Base-by-base conservation (phyloP, 1,284 basidiomycete species). In the Ustilago curta region DNA sequence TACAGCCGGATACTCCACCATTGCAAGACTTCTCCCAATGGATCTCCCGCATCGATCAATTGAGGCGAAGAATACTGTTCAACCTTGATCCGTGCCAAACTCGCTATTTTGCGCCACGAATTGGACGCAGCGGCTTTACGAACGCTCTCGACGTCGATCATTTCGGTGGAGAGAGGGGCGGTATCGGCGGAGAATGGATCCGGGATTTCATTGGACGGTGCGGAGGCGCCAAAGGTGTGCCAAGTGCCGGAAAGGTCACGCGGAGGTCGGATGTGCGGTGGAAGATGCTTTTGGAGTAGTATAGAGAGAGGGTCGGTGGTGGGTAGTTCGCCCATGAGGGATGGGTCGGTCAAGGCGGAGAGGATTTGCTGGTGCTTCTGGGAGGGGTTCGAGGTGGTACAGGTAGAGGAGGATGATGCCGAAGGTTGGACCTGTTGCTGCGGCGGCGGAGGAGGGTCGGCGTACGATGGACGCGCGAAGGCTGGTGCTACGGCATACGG, bases 1-100 rank as follows among this genome's bases (percentile, higher is more conserved):
- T 78, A 72, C 27, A 78, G 48, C 8, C 77, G 54, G 0, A 76
- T 47, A 12, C 25, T 61, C 77, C 77, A 78, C 77, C 77, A 78
- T n/a, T 72, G 37, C 29, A 70, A 12, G 0, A 63, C 63, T 12
- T 58, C 51, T 4, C 52, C 56, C 51, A 43, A 40, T n/a, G 6
- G 16, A 6, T 57, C 54, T 1, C 14, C 50, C 12, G 50, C 31
- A 8, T 59, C 42, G 11, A 59, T n/a, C 2, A 49, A 29, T 27
- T 55, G 51, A 9, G 23, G 39, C 14, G 49, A 45, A 2, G 47
- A 14, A 27, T 57, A 59, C 18, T 29, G 1, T 47, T 58, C 35
- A 53, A 78, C 63, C 2, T 59, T 18, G 8, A 11, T 27, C 8
- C 62, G 44, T 0, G 70, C 63, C 1, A 73, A 37, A 2, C 35